These are phyloP conservation scores for Plasmodium chabaudi DNA, from an alignment of 169 alveolate species.

Conservation along the genomic window DNA sequence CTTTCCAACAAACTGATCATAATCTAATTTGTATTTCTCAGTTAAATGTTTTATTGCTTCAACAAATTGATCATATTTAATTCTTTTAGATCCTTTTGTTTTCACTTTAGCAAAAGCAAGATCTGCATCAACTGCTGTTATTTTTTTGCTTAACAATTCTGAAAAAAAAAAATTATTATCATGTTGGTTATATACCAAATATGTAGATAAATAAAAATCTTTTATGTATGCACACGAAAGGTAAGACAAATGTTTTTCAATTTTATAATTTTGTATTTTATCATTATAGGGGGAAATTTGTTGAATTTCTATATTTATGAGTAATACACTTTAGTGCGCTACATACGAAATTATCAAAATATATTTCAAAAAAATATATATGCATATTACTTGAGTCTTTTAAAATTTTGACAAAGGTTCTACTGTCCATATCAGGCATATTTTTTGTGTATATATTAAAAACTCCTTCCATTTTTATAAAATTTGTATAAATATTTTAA, in stretches of 20 bases:
- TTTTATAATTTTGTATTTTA: background rate
- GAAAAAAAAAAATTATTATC: background rate
- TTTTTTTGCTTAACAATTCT: constrained; percentile 82
- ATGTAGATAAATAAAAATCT: background rate
- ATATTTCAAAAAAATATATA: too few species aligned
- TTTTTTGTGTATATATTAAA: constrained; percentile 85
- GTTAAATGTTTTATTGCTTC: constrained; percentile 81
- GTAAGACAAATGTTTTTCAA: too few species aligned
- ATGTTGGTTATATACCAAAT: background rate
- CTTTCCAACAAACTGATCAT: constrained; percentile 64
- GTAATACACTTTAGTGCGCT: background rate
- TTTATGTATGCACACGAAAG: too few species aligned
- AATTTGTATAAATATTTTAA: background rate
- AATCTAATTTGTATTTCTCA: constrained; percentile 78
- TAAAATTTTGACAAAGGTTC: constrained; percentile 88
- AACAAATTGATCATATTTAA: constrained; percentile 79
- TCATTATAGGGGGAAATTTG: background rate
- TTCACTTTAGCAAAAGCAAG: constrained; percentile 87
- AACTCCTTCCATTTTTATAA: constrained; percentile 78
- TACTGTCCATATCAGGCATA: constrained; percentile 86
- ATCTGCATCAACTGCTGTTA: constrained; percentile 89
- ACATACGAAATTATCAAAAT: background rate
- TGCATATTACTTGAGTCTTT: constrained; percentile 80
- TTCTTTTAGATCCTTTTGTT: constrained; percentile 83
- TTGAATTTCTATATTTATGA: too few species aligned